Evolutionary conservation across 106 monocot genomes (phyloP).

Genomic region (Dendrobium chrysotoxum): DNA sequence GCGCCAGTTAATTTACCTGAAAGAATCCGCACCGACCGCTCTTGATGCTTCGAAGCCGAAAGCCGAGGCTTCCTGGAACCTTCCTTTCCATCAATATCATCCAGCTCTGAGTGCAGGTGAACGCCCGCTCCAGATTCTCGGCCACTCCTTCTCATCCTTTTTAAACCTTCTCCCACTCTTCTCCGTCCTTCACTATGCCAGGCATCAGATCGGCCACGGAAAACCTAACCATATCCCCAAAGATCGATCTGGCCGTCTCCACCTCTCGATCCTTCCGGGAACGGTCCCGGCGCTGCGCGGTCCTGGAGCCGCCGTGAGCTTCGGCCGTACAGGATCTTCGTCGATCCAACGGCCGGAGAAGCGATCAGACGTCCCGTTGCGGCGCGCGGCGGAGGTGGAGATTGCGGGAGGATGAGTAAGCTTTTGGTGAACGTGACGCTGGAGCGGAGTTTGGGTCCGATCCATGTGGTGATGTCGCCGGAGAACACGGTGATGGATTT

Average conservation of each 20-base stretch:
- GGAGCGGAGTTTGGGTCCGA: conserved; percentile 35
- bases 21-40: too few relatives aligned
- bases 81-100: neutral
- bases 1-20: too few relatives aligned
- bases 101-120: neutral
- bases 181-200: neutral
- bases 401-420: conserved; percentile 18
- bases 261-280: neutral
- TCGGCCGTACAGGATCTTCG: neutral
- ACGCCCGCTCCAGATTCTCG: neutral
- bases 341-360: neutral
- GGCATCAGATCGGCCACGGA: neutral
- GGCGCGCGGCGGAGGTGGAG: neutral
- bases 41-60: too few relatives aligned
- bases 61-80: neutral
- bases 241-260: neutral
- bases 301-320: neutral
- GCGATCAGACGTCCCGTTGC: too few relatives aligned
- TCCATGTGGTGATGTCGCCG: conserved; percentile 35
- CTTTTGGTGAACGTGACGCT: conserved; percentile 49
- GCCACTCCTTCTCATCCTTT: too few relatives aligned
- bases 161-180: neutral
- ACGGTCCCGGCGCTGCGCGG: neutral
- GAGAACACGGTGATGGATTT: conserved; percentile 45
- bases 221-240: neutral